A percentile compares a stretch with the other conserved stretches of the same genome.
These are phyloP conservation scores for Chlamydomonas schloesseri DNA, from an alignment of 139 green algal species.

Conservation along the genomic window DNA sequence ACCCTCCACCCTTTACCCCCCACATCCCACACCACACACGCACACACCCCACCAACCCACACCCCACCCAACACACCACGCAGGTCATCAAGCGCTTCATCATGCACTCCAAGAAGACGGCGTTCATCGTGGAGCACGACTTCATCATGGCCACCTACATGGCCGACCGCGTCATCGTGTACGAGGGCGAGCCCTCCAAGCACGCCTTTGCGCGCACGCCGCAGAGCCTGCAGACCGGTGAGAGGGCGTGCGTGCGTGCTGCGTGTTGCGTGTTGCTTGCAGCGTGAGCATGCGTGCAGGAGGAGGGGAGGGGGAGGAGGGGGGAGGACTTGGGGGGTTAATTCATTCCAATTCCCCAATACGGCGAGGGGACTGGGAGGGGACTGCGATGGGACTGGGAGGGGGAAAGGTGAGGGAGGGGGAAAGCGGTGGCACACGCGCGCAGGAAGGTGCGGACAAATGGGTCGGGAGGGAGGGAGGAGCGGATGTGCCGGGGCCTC, in stretches of 20 bases:
- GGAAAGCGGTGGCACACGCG: too few species aligned
- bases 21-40: too few species aligned
- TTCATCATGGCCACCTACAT: constrained; percentile 99
- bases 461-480: too few species aligned
- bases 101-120: constrained; percentile 99
- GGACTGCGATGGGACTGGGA: too few species aligned
- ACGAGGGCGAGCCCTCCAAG: constrained; percentile 90
- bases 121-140: constrained; percentile 99
- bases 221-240: constrained; percentile 83
- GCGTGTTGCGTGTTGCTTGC: too few species aligned
- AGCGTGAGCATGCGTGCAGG: neutral
- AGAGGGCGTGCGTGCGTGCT: neutral
- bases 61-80: neutral
- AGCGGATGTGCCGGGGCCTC: too few species aligned
- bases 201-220: constrained; percentile 84
- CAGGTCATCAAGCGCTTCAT: constrained; percentile 99
- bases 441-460: too few species aligned
- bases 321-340: neutral
- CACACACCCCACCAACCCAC: neutral
- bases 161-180: constrained; percentile 97
- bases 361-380: too few species aligned
- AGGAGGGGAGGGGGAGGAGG: neutral
- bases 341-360: too few species aligned
- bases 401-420: too few species aligned
- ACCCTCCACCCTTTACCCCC: too few species aligned